Evolutionary conservation across 371 early-diverging fungal species (phyloP), one percentile per base, ranked within the genome.

Genomic region (Saksenaea oblongispora): DNA sequence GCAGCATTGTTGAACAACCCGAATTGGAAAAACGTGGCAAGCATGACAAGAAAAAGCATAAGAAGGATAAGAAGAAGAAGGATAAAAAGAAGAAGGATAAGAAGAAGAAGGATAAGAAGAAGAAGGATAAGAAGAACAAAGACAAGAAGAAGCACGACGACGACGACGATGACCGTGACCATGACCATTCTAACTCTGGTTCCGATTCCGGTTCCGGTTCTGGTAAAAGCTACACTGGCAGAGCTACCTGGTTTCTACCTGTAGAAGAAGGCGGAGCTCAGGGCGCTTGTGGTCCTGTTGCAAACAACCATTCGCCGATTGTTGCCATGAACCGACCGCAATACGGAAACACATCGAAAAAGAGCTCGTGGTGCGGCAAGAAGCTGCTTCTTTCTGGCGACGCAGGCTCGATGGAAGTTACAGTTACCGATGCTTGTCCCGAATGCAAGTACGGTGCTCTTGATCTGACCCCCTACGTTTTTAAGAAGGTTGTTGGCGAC

Each of bases 261-360:
- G 69, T 41, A 4, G 34, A 24, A 4, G 69, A 72, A 58, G 72
- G 72, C 27, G 72, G 72, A 36, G 14, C 59, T 17, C 53, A 55
- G 28, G 72, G 72, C 34, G 66, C 72, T 14, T 72, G 72, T 35
- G 72, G 72, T 53, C 63, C 60, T n/a, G 37, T 65, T 35, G 72
- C 65, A 57, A 51, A 61, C 39, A 26, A 37, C 22, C 41, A 61
- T 15, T 72, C 72, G 8, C 44, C 57, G 37, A 72, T 72, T 27
- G 72, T 66, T 26, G 72, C 72, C 56, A 36, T 72, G 41, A 72
- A 72, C 39, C 27, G 36, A 14, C 56, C 62, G 18, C 70, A 70
- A 41, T 70, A 70, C 44, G 70, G 70, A 34, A 61, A 60, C 54
- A 65, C 60, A 63, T 47, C 39, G 34, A 39, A 27, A 2, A 62